A percentile compares a stretch with the other conserved stretches of the same genome.
Evolutionary conservation across 352 stramenopile species (phyloP).

Genomic region (Aphanomyces cochlioides): DNA sequence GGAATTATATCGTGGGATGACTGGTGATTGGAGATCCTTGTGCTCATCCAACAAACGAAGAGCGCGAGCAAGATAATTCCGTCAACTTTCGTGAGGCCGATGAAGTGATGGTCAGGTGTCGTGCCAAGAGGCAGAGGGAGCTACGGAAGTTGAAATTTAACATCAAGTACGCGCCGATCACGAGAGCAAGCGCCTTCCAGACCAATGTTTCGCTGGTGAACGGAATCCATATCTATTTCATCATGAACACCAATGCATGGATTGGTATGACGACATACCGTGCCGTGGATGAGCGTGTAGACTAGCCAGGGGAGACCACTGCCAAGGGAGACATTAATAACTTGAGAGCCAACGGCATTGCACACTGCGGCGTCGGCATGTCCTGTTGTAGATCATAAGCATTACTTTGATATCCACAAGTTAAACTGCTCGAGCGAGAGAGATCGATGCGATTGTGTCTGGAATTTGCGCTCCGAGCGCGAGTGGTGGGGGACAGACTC

Average conservation of each 20-base stretch:
- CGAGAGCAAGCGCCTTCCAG: conserved; percentile 26
- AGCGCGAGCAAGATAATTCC: conserved; percentile 6
- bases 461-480: conserved; percentile 74
- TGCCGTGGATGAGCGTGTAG: conserved; percentile 63
- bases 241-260: no score
- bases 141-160: conserved; percentile 25
- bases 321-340: conserved; percentile 81
- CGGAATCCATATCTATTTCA: conserved; percentile 15
- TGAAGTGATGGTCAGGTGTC: conserved; percentile 5
- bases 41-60: neutral
- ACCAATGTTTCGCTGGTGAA: conserved; percentile 22
- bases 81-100: conserved; percentile 14
- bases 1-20: no score
- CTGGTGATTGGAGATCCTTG: no score
- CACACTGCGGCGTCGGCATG: conserved; percentile 80
- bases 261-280: no score
- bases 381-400: conserved; percentile 31
- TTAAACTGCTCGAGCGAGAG: conserved; percentile 52
- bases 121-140: conserved; percentile 13
- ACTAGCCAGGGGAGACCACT: conserved; percentile 70
- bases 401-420: neutral
- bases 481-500: conserved; percentile 43
- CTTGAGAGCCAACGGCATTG: conserved; percentile 80
- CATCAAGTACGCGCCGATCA: conserved; percentile 22
- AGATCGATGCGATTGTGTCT: conserved; percentile 72